These are phyloP conservation scores for Powellomyces hirtus DNA, from an alignment of 192 early-diverging fungal genomes.

Conservation along the genomic window DNA sequence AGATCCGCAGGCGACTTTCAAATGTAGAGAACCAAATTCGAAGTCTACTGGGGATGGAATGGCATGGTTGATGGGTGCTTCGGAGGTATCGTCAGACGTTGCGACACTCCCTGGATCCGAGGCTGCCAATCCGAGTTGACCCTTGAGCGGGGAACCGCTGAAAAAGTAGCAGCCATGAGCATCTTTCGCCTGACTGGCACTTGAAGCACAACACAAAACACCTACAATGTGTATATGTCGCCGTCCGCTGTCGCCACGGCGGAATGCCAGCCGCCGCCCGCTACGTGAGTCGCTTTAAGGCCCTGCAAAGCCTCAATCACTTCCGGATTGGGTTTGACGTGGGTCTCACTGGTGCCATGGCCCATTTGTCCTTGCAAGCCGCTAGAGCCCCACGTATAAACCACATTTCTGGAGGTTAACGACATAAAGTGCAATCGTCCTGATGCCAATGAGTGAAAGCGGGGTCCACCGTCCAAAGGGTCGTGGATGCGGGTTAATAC, in stretches of 20 bases:
- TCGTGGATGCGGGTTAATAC: background rate
- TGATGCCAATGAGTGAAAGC: background rate
- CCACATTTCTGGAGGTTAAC: background rate
- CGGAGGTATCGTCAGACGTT: too few species aligned
- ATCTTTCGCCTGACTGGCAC: background rate
- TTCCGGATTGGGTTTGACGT: background rate
- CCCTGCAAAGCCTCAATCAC: constrained; percentile 20
- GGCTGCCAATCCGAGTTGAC: constrained; percentile 3
- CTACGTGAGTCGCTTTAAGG: background rate
- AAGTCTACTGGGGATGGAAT: constrained; percentile 15
- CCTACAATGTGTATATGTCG: constrained; percentile 27
- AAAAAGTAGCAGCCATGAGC: background rate
- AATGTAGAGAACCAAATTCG: background rate
- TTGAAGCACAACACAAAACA: background rate
- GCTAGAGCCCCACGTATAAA: constrained; percentile 16
- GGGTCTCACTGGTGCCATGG: constrained; percentile 1
- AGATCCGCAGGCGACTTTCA: constrained; percentile 6
- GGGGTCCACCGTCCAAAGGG: background rate
- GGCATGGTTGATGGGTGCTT: constrained; percentile 10
- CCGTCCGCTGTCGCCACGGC: constrained; percentile 22
- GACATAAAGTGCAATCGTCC: constrained; percentile 11
- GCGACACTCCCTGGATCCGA: too few species aligned
- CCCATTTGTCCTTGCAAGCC: constrained; percentile 23
- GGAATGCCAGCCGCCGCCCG: constrained; percentile 20
- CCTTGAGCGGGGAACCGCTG: constrained; percentile 7